Evolutionary conservation across 1,139 yeast genomes (phyloP).

Genomic region (Candida labiduridarum): DNA sequence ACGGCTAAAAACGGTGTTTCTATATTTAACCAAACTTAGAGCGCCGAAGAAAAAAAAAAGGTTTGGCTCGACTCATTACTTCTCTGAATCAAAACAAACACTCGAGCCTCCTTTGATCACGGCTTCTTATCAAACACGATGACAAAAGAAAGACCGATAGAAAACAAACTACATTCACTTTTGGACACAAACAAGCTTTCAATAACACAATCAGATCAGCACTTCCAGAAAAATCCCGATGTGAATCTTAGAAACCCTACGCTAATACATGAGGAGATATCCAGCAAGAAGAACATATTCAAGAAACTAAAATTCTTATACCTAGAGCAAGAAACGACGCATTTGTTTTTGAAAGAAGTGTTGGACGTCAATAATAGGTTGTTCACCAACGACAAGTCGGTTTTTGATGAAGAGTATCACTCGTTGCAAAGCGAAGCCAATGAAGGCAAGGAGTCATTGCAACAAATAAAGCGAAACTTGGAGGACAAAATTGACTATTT

Average conservation of each 20-base stretch:
- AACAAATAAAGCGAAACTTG: slow-evolving; percentile 8
- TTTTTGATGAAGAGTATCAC: slow-evolving; percentile 4
- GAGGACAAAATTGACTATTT: slow-evolving; percentile 5
- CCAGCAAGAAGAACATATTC: slow-evolving; percentile 40
- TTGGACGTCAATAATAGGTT: slow-evolving; percentile 3
- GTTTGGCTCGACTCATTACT: too few species aligned
- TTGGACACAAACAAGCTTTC: not conserved
- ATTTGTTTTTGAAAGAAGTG: slow-evolving; percentile 52
- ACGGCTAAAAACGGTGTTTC: too few species aligned
- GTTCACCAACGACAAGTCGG: not conserved
- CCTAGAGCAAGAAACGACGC: slow-evolving; percentile 69
- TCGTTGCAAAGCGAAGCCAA: slow-evolving; percentile 4
- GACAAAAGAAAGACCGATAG: not conserved
- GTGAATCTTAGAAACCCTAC: slow-evolving; percentile 22
- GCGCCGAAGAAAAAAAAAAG: not conserved
- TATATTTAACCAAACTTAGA: too few species aligned
- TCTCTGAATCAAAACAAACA: not conserved
- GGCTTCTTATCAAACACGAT: not conserved
- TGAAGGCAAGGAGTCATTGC: slow-evolving; percentile 4
- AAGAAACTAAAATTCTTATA: slow-evolving; percentile 60
- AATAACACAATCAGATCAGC: slow-evolving; percentile 6
- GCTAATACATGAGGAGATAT: slow-evolving; percentile 29
- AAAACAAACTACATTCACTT: not conserved
- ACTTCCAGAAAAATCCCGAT: slow-evolving; percentile 1
- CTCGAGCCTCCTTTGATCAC: not conserved